Percentiles rank a stretch among this genome's conserved stretches.
phyloP scores from a whole-genome alignment of 768 basidiomycete genomes.

The Lentinula aciculospora region DNA sequence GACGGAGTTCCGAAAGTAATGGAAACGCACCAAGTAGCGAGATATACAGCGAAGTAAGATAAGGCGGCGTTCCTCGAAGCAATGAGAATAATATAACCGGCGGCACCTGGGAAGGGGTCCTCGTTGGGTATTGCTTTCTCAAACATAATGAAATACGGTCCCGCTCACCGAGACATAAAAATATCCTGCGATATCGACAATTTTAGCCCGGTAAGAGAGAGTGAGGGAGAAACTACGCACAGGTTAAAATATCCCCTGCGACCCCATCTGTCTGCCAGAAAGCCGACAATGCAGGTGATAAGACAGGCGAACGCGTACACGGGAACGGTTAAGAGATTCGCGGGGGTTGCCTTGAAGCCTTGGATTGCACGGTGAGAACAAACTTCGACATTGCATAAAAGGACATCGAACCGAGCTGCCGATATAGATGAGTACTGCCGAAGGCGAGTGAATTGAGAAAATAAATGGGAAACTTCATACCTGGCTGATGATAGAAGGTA shows the following conservation, averaged over 20 bases:
- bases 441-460: no score
- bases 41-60: slow-evolving; percentile 67
- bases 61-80: slow-evolving; percentile 54
- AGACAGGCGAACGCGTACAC: slow-evolving; percentile 69
- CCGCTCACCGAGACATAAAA: slow-evolving; percentile 27
- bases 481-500: slow-evolving; percentile 73
- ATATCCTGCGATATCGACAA: slow-evolving; percentile 19
- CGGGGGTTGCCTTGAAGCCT: slow-evolving; percentile 66
- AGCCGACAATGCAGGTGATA: slow-evolving; percentile 60
- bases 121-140: neutral
- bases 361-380: neutral
- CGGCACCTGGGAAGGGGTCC: slow-evolving; percentile 30
- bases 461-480: slow-evolving; percentile 28
- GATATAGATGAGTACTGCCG: slow-evolving; percentile 1
- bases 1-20: neutral
- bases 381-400: neutral
- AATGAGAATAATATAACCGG: slow-evolving; percentile 69
- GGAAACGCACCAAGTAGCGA: slow-evolving; percentile 46
- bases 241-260: slow-evolving; percentile 60
- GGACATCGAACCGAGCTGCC: slow-evolving; percentile 33
- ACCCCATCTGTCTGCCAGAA: slow-evolving; percentile 54
- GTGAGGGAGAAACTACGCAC: slow-evolving; percentile 27
- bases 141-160: neutral
- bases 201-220: neutral
- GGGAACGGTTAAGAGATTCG: slow-evolving; percentile 74